Evolutionary conservation across 2,329 filamentous ascomycete genomes (phyloP), one percentile per base, ranked within the genome.

Genomic region (Fusarium sp.): DNA sequence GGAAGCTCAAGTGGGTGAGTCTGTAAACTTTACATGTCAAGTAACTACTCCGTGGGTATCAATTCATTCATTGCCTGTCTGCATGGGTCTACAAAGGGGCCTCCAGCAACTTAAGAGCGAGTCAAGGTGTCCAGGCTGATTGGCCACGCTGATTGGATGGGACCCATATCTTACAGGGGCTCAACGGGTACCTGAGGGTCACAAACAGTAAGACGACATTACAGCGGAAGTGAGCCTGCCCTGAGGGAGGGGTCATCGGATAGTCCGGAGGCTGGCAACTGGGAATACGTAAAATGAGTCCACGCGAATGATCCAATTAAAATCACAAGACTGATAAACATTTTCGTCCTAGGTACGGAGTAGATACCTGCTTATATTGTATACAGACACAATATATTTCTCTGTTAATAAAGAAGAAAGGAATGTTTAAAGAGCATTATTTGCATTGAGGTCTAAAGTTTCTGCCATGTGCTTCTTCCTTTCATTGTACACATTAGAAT

Each of bases 401-500:
- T 18, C 25, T 14, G 21, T 29, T 17, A 6, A 35, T 6, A 3
- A 25, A 14, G 18, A 18, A 49, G 23, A 46, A 63, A 50, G 4
- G 39, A 50, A 58, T 41, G 18, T 20, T 29, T 48, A 56, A 58
- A 51, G 62, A 45, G 53, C 67, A 72, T 58, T 65, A 62, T 70
- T 66, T 67, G 66, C 63, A 54, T 68, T 48, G 67, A 52, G 48
- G 58, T 70, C 71, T 69, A 72, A 69, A 63, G 41, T 58, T 66
- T 40, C 56, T 71, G 56, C 67, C 66, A 67, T 73, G 62, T 72
- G 57, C 67, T 67, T 25, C 52, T 63, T 69, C 61, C 68, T 65
- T 66, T 73, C 71, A 63, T 73, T 73, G 69, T 73, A 73, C 71
- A 73, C 71, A 73, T 73, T 73, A 73, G 50, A 63, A 70, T 72